Percentiles rank a stretch among this genome's conserved stretches.
Evolutionary conservation across 306 rosid species (phyloP).

Genomic region (Cicer chorassanicum): DNA sequence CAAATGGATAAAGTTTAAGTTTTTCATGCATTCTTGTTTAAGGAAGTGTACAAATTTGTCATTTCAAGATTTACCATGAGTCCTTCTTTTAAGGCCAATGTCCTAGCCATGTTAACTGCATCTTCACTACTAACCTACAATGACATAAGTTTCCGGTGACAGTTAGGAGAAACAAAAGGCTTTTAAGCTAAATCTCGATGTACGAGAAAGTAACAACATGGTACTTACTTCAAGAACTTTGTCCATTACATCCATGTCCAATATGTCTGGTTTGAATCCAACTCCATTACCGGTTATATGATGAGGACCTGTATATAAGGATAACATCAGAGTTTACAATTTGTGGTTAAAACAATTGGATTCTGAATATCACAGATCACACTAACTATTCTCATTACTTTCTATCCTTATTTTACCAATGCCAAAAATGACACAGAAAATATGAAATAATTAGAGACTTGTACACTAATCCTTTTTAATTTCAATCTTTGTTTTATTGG

Average conservation of each 20-base stretch:
- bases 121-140: slow-evolving; percentile 90
- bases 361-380: not conserved
- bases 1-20: slow-evolving; percentile 19
- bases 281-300: slow-evolving; percentile 86
- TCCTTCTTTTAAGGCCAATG: slow-evolving; percentile 87
- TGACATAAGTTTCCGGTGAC: slow-evolving; percentile 42
- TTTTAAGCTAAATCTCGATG: slow-evolving; percentile 18
- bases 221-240: slow-evolving; percentile 83
- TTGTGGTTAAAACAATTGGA: not conserved
- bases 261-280: slow-evolving; percentile 94
- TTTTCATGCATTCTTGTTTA: slow-evolving; percentile 22
- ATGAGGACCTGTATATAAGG: slow-evolving; percentile 80
- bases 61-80: slow-evolving; percentile 71
- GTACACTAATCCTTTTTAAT: not conserved
- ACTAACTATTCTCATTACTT: slow-evolving; percentile 4
- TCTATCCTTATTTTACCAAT: not conserved
- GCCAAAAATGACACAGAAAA: not conserved
- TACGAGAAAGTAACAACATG: slow-evolving; percentile 15
- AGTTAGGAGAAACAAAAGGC: slow-evolving; percentile 28
- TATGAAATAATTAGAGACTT: not conserved
- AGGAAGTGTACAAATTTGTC: not conserved
- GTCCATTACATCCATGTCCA: slow-evolving; percentile 96
- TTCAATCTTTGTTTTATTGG: not conserved
- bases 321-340: slow-evolving; percentile 32
- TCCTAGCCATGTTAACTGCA: slow-evolving; percentile 90